Evolutionary conservation across 1,139 yeast genomes (phyloP).

Genomic region (Candida frijolesensis): DNA sequence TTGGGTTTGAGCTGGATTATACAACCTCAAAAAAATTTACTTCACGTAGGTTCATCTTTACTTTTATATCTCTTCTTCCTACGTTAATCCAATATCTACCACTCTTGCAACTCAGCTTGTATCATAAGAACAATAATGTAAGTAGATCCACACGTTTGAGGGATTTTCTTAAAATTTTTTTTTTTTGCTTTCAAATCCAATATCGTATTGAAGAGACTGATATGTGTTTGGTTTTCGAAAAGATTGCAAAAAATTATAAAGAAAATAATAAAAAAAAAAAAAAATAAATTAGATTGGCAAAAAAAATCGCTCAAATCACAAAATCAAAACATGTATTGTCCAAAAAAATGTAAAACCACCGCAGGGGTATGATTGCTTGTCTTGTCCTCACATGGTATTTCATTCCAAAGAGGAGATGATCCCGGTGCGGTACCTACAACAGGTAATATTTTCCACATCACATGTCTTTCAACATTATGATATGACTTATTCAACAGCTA

Average conservation of each 20-base stretch:
- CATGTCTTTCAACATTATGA: too few relatives aligned
- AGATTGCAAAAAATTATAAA: conserved; percentile 1
- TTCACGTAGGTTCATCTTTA: background rate
- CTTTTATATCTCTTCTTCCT: background rate
- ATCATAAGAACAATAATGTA: background rate
- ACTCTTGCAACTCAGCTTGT: too few relatives aligned
- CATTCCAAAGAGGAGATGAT: too few relatives aligned
- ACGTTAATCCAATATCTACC: too few relatives aligned
- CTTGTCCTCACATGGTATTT: background rate
- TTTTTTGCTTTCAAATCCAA: background rate
- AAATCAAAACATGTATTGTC: background rate
- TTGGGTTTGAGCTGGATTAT: background rate
- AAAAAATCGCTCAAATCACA: conserved; percentile 5
- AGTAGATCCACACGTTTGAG: background rate
- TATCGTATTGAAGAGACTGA: background rate
- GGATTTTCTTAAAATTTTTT: background rate
- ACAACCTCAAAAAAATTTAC: background rate
- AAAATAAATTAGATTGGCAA: too few relatives aligned
- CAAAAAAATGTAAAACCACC: background rate
- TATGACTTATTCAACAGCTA: too few relatives aligned
- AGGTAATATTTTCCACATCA: too few relatives aligned
- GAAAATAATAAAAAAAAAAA: conserved; percentile 7
- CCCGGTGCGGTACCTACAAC: too few relatives aligned
- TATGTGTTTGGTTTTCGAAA: background rate
- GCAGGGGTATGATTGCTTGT: background rate